Evolutionary conservation across 2,329 filamentous ascomycete genomes (phyloP).

Genomic region (Cytospora paraplurivora): DNA sequence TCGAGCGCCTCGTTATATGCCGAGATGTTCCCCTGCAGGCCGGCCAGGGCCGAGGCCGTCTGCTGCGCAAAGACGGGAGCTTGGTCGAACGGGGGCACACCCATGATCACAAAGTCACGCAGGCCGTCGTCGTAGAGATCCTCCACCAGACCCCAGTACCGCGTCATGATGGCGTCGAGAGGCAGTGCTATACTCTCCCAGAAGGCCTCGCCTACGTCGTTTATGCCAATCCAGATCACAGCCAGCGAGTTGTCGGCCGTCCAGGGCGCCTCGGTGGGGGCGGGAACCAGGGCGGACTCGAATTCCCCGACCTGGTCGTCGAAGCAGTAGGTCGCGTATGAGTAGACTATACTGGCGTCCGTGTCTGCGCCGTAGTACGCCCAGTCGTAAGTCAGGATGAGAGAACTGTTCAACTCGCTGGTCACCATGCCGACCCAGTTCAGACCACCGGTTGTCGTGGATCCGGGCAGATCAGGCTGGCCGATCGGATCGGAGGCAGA

Average conservation of each 20-base stretch:
- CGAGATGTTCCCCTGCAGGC: constrained; percentile 16
- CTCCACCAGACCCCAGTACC: constrained; percentile 18
- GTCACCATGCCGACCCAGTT: constrained; percentile 23
- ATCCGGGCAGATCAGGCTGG: constrained; percentile 10
- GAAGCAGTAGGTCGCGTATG: constrained; percentile 16
- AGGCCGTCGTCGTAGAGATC: constrained; percentile 20
- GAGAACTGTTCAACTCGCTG: constrained; percentile 20
- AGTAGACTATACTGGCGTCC: constrained; percentile 15
- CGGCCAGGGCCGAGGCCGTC: constrained; percentile 11
- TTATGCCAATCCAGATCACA: constrained; percentile 20
- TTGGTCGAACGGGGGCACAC: constrained; percentile 19
- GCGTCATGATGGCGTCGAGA: constrained; percentile 18
- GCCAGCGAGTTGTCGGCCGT: constrained; percentile 6
- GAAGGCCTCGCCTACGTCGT: constrained; percentile 21
- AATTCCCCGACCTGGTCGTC: constrained; percentile 22
- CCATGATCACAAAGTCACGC: constrained; percentile 15
- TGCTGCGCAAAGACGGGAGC: constrained; percentile 16
- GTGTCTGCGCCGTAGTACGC: constrained; percentile 23
- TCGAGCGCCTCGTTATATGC: constrained; percentile 20
- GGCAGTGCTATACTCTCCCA: constrained; percentile 14
- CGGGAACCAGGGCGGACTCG: constrained; percentile 16
- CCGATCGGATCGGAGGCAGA: constrained; percentile 20
- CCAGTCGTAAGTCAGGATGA: constrained; percentile 22
- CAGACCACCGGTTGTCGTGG: constrained; percentile 17
- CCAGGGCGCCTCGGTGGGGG: constrained; percentile 16